Percentiles rank a stretch among this genome's conserved stretches.
Conservation (phyloP, 208 protist genomes). For the Leptomonas pyrrhocoris region DNA sequence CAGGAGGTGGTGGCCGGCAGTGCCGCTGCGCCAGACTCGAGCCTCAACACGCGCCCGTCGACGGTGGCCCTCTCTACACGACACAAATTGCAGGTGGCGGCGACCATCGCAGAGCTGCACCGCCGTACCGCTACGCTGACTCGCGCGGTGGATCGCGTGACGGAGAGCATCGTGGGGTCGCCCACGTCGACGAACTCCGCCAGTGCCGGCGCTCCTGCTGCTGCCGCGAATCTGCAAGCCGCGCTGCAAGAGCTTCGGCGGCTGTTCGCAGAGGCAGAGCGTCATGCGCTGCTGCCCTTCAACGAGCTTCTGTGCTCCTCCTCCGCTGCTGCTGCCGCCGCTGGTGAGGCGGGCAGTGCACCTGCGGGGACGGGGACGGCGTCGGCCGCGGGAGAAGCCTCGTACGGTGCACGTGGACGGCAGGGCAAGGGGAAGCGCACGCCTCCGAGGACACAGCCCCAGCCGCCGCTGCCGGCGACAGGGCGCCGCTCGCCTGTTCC, state of each 20-base stretch:
- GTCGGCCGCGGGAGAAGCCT: background rate
- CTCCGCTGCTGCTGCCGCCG: background rate
- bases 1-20: conserved; percentile 14
- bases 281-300: conserved; percentile 49
- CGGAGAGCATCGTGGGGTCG: conserved; percentile 25
- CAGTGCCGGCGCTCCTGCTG: background rate
- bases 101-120: conserved; percentile 58
- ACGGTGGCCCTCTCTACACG: conserved; percentile 26
- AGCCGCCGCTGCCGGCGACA: background rate
- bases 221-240: conserved; percentile 28
- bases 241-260: conserved; percentile 45
- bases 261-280: conserved; percentile 54
- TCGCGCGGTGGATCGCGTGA: conserved; percentile 39
- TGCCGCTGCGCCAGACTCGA: background rate
- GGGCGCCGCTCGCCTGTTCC: background rate
- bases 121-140: conserved; percentile 48
- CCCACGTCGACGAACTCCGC: background rate
- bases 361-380: background rate
- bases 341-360: background rate
- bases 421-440: conserved; percentile 4
- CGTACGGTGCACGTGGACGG: conserved; percentile 3
- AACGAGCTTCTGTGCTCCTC: conserved; percentile 53
- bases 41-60: conserved; percentile 5
- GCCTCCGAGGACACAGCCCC: background rate
- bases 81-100: conserved; percentile 41